phyloP scores from a whole-genome alignment of 345 rosid species.

The Gossypium mustelinum region DNA sequence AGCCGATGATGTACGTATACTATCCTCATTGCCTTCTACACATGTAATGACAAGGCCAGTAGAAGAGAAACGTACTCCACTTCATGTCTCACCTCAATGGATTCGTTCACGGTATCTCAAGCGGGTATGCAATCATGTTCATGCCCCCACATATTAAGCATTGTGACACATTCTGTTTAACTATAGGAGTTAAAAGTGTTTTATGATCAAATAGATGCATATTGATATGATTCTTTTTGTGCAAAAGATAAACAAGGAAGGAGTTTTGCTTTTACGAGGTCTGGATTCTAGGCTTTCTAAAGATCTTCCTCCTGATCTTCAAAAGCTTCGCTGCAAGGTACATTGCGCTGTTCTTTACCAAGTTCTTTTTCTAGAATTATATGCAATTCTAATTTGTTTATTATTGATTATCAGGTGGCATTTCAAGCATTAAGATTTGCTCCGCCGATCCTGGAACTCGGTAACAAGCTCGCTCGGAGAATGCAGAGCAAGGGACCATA shows the following conservation, averaged over 20 bases:
- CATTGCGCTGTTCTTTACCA: background rate
- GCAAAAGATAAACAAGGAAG: constrained; percentile 73
- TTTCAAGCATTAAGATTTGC: constrained; percentile 77
- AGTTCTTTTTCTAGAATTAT: background rate
- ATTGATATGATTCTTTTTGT: constrained; percentile 9
- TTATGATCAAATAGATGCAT: background rate
- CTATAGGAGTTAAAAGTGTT: background rate
- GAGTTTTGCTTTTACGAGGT: constrained; percentile 83
- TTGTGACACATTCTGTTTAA: background rate
- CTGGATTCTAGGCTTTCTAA: constrained; percentile 91
- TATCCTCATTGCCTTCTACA: constrained; percentile 72
- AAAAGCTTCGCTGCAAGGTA: constrained; percentile 95
- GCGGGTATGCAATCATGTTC: constrained; percentile 43
- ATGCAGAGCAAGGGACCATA: constrained; percentile 85
- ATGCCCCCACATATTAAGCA: background rate
- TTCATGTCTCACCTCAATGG: constrained; percentile 81
- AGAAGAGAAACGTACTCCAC: constrained; percentile 71
- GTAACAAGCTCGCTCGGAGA: constrained; percentile 73
- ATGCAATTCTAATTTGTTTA: background rate
- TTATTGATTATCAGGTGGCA: constrained; percentile 54
- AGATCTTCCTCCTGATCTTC: constrained; percentile 90
- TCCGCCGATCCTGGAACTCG: constrained; percentile 57
- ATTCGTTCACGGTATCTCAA: constrained; percentile 80
- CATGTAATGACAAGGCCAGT: constrained; percentile 81
- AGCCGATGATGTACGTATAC: constrained; percentile 69